Evolutionary conservation across 768 basidiomycete genomes (phyloP), one percentile per base, ranked within the genome.

Genomic region (Guyanaporus albipodus): DNA sequence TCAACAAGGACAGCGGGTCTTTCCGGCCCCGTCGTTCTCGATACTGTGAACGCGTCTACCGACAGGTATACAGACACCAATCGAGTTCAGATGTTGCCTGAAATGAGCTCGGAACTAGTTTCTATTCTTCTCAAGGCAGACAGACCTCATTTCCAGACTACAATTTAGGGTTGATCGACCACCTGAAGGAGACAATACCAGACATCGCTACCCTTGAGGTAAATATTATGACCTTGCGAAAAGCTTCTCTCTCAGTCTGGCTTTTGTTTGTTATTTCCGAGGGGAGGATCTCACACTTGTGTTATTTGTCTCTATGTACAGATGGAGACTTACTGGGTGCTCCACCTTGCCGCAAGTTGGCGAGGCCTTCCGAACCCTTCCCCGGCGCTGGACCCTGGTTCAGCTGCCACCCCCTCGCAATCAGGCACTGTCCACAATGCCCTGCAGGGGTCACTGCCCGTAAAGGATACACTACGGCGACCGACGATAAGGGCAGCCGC

Each of bases 311-410:
- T 19, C 15, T n/a, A 42, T 43, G 37, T 45, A 43, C 43, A 91
- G 89, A 91, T 91, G 88, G 87, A 90, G 61, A 88, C 86, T 0
- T 87, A 86, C 62, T 88, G 88, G 68, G 67, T 91, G 38, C 79
- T 82, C 57, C 89, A 91, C 64, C 77, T 91, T 12, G 87, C 89
- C 3, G 73, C 76, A 18, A 83, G 80, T 55, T 89, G 86, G 85
- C 69, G 61, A 42, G 67, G 67, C 42, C 66, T 66, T 44, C 37
- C 46, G 11, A 64, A 57, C 21, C 39, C 60, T 15, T 42, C 52
- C 9, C 49, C 52, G 41, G 53, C 57, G 34, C 54, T 50, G 7
- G 44, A 63, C 37, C 69, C 77, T n/a, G n/a, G n/a, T n/a, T n/a
- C n/a, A n/a, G n/a, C n/a, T n/a, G n/a, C n/a, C n/a, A n/a, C n/a